Percentiles rank a stretch among this genome's conserved stretches.
phyloP scores from a whole-genome alignment of 352 stramenopile genomes.

The Stephanocyclus meneghinianus region DNA sequence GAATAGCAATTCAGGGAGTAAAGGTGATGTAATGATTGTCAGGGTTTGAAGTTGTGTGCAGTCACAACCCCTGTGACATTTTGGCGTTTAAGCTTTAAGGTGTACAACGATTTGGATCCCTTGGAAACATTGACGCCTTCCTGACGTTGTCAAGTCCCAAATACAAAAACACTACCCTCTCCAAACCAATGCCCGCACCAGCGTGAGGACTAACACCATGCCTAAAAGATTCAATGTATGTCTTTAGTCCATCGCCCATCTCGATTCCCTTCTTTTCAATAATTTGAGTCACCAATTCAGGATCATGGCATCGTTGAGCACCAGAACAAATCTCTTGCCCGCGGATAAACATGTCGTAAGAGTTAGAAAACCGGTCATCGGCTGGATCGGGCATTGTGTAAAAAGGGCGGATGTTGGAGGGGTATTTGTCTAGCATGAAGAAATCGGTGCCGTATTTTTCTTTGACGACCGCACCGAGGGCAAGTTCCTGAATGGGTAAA shows the following conservation, averaged over 20 bases:
- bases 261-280: constrained; percentile 78
- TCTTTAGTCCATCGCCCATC: constrained; percentile 87
- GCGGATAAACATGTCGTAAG: constrained; percentile 99
- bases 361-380: constrained; percentile 89
- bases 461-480: constrained; percentile 87
- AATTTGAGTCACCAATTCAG: constrained; percentile 90
- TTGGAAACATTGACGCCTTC: constrained; percentile 98
- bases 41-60: too few species aligned
- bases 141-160: constrained; percentile 95
- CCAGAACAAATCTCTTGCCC: constrained; percentile 99
- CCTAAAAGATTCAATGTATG: constrained; percentile 98
- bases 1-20: too few species aligned
- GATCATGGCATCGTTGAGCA: constrained; percentile 98
- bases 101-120: constrained; percentile 89
- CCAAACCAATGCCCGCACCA: constrained; percentile 96
- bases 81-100: constrained; percentile 64
- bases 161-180: constrained; percentile 99
- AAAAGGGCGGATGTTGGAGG: constrained; percentile 95
- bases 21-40: too few species aligned
- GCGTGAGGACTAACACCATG: constrained; percentile 97
- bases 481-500: constrained; percentile 54
- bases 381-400: constrained; percentile 99
- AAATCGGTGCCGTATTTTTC: constrained; percentile 99
- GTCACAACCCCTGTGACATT: too few species aligned
- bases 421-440: constrained; percentile 99